Evolutionary conservation across 179 eudicot species (phyloP), one percentile per base, ranked within the genome.

Genomic region (Beta corolliflora): DNA sequence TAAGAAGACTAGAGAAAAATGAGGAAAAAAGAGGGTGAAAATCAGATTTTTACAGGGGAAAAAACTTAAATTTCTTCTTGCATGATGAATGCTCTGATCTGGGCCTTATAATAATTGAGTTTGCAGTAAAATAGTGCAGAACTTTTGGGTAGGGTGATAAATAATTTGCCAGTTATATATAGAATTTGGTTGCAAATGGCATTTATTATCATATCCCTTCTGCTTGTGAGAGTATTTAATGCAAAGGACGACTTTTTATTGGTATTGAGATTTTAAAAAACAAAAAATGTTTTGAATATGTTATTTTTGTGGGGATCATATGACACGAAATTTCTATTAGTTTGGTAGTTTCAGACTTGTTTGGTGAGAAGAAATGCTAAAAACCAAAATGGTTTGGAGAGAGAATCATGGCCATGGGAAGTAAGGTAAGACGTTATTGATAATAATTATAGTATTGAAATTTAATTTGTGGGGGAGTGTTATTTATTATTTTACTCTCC

Each of bases 121-220:
- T 59, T 29, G 68, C 31, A 56, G 68, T 71, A 52, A 84, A 84
- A 53, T 36, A 73, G 73, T 53, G 83, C 21, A n/a, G 44, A 84
- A 78, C 74, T 84, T 71, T 75, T 50, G 73, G 19, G 80, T 48
- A 80, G 70, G 31, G 81, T 77, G 69, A 67, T 84, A 73, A 84
- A 84, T 81, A 14, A 0, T 60, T 50, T 78, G 84, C 60, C 82
- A 70, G 87, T 84, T 81, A 84, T 78, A 81, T 84, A 81, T 78
- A 75, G 82, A 81, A 84, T 81, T 81, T 84, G 87, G 86, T 81
- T 65, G 81, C 36, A 77, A 65, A 23, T 23, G 45, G 44, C 67
- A 84, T 84, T 84, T 73, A 84, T 67, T 84, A 76, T 23, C n/a
- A 73, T 81, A 73, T 84, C 79, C 73, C 45, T 25, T 48, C 76